phyloP scores from a whole-genome alignment of 192 early-diverging fungal species.

The Chytriomyces sp. region DNA sequence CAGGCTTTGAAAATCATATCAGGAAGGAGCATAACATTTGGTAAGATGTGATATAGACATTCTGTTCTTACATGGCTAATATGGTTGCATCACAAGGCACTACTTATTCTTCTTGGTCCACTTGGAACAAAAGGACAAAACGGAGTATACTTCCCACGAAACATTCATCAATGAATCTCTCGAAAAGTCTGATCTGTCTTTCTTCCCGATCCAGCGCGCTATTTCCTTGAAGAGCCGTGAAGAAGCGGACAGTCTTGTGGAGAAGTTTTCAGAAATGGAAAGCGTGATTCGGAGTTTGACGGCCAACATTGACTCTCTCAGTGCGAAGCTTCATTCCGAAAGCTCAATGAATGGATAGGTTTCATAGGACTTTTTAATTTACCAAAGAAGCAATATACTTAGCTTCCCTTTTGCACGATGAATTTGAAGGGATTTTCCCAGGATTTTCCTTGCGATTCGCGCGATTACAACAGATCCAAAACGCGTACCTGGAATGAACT shows the following conservation, averaged over 20 bases:
- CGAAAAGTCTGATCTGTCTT: constrained; percentile 28
- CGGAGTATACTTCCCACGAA: constrained; percentile 45
- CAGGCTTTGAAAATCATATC: constrained; percentile 38
- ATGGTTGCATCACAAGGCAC: constrained; percentile 21
- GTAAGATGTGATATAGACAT: background rate
- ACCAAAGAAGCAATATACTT: no score
- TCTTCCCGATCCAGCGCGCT: constrained; percentile 41
- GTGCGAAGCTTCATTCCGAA: background rate
- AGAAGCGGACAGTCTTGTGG: constrained; percentile 13
- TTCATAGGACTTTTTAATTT: no score
- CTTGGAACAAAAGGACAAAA: constrained; percentile 37
- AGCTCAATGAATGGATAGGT: no score
- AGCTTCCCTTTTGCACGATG: no score
- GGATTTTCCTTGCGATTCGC: no score
- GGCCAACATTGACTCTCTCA: background rate
- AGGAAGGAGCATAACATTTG: constrained; percentile 42
- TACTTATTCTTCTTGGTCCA: constrained; percentile 44
- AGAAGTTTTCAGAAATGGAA: background rate
- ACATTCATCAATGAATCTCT: constrained; percentile 37
- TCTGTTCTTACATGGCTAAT: no score
- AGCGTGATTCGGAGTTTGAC: background rate
- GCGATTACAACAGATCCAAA: no score
- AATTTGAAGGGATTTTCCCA: no score
- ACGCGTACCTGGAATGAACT: no score
- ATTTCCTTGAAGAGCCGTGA: constrained; percentile 33